Percentiles rank a stretch among this genome's conserved stretches.
These are phyloP conservation scores for Amesomyces nigricolor DNA, from an alignment of 2,329 filamentous ascomycete species.

Conservation along the genomic window DNA sequence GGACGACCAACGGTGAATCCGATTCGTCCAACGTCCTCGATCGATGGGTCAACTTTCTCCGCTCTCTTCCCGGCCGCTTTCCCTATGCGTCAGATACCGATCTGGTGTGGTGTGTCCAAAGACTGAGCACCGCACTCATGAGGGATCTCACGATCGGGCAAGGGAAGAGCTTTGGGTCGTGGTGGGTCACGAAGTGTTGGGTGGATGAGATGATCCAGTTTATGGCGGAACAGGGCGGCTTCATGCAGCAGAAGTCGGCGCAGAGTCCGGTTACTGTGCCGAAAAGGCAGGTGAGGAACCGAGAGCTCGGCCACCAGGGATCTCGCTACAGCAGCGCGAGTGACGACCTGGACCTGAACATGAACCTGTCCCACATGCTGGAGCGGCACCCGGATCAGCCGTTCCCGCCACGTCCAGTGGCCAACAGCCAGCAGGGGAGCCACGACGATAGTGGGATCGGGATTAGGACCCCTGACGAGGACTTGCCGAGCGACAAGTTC, in stretches of 20 bases:
- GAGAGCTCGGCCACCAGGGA: conserved; percentile 33
- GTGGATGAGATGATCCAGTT: conserved; percentile 92
- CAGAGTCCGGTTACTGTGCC: conserved; percentile 29
- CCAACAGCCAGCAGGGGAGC: conserved; percentile 36
- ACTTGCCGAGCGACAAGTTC: conserved; percentile 57
- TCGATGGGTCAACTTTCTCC: conserved; percentile 69
- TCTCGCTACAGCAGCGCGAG: conserved; percentile 42
- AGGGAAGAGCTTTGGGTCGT: conserved; percentile 77
- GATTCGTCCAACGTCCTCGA: conserved; percentile 65
- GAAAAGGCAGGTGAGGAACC: conserved; percentile 33
- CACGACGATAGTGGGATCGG: conserved; percentile 73
- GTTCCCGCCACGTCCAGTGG: conserved; percentile 41
- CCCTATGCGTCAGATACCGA: conserved; percentile 67
- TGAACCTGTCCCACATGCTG: conserved; percentile 40
- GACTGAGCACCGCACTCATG: conserved; percentile 70
- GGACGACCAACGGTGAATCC: conserved; percentile 34
- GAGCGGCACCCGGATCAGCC: conserved; percentile 46
- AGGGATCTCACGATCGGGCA: conserved; percentile 74
- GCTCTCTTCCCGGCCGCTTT: conserved; percentile 63
- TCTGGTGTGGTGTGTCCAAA: conserved; percentile 70
- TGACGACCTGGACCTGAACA: conserved; percentile 42
- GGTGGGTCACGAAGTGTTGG: conserved; percentile 95
- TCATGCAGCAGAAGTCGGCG: conserved; percentile 57
- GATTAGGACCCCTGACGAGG: conserved; percentile 61
- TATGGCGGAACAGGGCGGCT: conserved; percentile 83